phyloP scores from a whole-genome alignment of 495 filamentous ascomycete genomes.

The Aspergillus funiculosus region DNA sequence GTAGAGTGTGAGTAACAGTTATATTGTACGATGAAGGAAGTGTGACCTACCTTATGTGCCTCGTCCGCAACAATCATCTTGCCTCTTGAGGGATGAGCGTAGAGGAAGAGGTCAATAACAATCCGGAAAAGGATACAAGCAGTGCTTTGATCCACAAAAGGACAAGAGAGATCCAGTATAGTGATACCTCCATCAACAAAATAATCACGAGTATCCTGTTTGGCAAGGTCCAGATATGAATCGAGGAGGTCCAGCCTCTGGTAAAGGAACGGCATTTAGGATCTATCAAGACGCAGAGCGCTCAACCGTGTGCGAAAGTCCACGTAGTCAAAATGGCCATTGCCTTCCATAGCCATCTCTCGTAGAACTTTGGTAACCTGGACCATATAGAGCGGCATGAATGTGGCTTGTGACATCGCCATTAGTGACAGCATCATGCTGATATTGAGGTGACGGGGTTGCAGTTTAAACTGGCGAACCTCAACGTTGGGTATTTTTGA shows the following conservation, averaged over 20 bases:
- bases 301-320: conserved; percentile 24
- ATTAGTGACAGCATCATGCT: conserved; percentile 64
- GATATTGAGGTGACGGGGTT: conserved; percentile 39
- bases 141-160: conserved; percentile 57
- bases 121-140: conserved; percentile 69
- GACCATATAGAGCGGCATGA: conserved; percentile 49
- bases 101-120: conserved; percentile 55
- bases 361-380: conserved; percentile 48
- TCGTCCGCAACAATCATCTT: conserved; percentile 52
- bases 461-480: conserved; percentile 19
- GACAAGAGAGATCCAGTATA: conserved; percentile 68
- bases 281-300: conserved; percentile 17
- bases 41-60: conserved; percentile 47
- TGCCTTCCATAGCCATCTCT: conserved; percentile 48
- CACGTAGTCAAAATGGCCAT: conserved; percentile 46
- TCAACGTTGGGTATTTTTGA: conserved; percentile 35
- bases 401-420: conserved; percentile 28
- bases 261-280: conserved; percentile 30
- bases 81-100: conserved; percentile 37
- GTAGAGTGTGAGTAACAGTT: not conserved
- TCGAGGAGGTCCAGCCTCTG: conserved; percentile 41
- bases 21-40: not conserved
- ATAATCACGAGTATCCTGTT: conserved; percentile 11
- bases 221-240: conserved; percentile 33
- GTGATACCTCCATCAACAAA: conserved; percentile 52